Evolutionary conservation across 352 stramenopile species (phyloP), one percentile per base, ranked within the genome.

Genomic region (Phytopythium boreale): DNA sequence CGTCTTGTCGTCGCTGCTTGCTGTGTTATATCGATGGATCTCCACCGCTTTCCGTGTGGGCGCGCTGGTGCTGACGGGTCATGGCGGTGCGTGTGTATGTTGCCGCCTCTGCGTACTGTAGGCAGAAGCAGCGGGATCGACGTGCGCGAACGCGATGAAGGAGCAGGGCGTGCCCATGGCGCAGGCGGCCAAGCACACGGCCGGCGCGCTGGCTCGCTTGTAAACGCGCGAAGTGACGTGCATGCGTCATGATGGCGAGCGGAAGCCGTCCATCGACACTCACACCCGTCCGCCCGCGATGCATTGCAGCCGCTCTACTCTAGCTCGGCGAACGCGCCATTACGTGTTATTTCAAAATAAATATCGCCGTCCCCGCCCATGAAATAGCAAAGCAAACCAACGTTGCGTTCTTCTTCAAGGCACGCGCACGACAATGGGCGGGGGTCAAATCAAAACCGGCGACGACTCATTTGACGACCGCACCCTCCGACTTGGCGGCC

Each of bases 161-260:
- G 75, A 71, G 27, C 75, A 95, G 60, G 76, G 80, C 36, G 72
- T 95, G 29, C 84, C 86, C 9, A 92, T 94, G 85, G 70, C 84
- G 29, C 80, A 91, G 67, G 74, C 76, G 2, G 74, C 80, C 27
- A 87, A 89, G 44, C 84, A 92, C 63, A 92, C 84, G 50, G 82
- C 84, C 1, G 83, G 82, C 9, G 75, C 84, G 29, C 66, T 95
- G 26, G 83, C 84, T 27, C 70, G 77, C 31, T 61, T 94, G 41
- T 94, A 72, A 65, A 51, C 44, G 44, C 22, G 44, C 44, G 19
- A 1, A 27, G 11, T 53, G 47, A 53, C 47, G 24, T n/a, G 22
- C 22, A 9, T 53, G 47, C 47, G 47, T 53, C 47, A 53, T 53
- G 24, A n/a, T 26, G 19, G 11, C 34, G 34, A 39, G 34, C 34